phyloP scores from a whole-genome alignment of 495 filamentous ascomycete genomes.

The Aspergillus saccharolyticus region DNA sequence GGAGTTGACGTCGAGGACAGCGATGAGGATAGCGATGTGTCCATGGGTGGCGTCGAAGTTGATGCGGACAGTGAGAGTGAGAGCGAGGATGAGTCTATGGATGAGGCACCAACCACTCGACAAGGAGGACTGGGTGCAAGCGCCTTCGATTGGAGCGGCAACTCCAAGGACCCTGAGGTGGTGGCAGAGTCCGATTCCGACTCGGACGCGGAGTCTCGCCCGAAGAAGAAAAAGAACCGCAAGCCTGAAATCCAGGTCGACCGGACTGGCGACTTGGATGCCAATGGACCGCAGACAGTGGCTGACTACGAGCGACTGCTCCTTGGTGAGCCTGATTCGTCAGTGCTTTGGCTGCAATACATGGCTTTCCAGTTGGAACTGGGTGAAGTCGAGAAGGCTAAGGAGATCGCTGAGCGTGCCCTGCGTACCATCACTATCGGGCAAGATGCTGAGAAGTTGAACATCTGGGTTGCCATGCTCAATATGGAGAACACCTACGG shows the following conservation, averaged over 20 bases:
- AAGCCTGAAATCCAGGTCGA: constrained; percentile 81
- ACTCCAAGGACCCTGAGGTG: constrained; percentile 46
- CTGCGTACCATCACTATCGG: constrained; percentile 81
- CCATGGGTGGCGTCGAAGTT: constrained; percentile 49
- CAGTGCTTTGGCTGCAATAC: constrained; percentile 86
- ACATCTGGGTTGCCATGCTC: constrained; percentile 89
- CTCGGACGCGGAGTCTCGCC: constrained; percentile 39
- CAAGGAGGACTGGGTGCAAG: constrained; percentile 61
- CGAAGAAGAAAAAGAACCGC: constrained; percentile 75
- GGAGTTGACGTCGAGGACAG: constrained; percentile 40
- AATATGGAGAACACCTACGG: constrained; percentile 93
- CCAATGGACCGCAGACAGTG: constrained; percentile 82
- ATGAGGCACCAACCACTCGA: constrained; percentile 19
- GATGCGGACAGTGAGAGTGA: constrained; percentile 36
- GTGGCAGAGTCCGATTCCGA: constrained; percentile 40
- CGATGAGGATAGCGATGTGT: constrained; percentile 39
- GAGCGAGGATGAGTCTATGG: constrained; percentile 33
- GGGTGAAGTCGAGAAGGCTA: constrained; percentile 77
- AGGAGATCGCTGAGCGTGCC: constrained; percentile 83
- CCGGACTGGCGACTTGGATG: constrained; percentile 80
- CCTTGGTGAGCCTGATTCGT: constrained; percentile 84
- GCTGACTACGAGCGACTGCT: constrained; percentile 91
- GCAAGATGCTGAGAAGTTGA: constrained; percentile 84
- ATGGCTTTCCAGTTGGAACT: constrained; percentile 96
- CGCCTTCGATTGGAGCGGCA: constrained; percentile 85